Conservation (phyloP, 371 early-diverging fungal genomes). For the Mucor plumbeus region DNA sequence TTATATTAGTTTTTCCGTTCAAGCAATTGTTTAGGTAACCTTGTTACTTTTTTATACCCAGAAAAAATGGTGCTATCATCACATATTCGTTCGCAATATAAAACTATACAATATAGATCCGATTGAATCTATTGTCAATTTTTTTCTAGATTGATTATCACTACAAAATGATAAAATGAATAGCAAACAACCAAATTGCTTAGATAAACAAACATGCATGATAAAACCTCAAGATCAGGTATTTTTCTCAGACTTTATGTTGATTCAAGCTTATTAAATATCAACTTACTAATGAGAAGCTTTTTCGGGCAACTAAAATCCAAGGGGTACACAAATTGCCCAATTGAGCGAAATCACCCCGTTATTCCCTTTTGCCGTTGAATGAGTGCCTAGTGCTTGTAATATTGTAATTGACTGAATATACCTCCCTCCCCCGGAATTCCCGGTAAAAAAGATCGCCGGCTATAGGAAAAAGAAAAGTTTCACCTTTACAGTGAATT, state of each 20-base stretch:
- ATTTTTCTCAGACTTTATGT: conserved; percentile 4
- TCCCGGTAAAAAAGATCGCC: no score
- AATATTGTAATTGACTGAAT: no score
- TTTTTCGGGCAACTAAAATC: not conserved
- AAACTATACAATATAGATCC: no score
- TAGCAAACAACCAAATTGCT: not conserved
- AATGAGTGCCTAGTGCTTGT: no score
- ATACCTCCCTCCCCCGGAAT: no score
- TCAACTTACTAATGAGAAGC: conserved; percentile 7
- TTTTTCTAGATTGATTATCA: no score
- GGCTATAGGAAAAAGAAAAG: no score
- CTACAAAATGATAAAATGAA: not conserved
- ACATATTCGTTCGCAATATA: no score
- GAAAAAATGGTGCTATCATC: not conserved
- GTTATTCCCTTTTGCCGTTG: not conserved
- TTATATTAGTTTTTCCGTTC: not conserved
- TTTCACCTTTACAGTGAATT: no score
- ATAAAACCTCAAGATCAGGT: not conserved
- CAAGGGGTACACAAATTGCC: not conserved
- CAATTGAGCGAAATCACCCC: not conserved
- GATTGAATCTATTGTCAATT: no score
- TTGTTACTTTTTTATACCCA: not conserved
- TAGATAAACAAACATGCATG: not conserved
- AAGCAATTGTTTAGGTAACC: not conserved
- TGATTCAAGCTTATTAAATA: not conserved